Evolutionary conservation across 192 early-diverging fungal genomes (phyloP), one percentile per base, ranked within the genome.

Genomic region (Entomortierella beljakovae): DNA sequence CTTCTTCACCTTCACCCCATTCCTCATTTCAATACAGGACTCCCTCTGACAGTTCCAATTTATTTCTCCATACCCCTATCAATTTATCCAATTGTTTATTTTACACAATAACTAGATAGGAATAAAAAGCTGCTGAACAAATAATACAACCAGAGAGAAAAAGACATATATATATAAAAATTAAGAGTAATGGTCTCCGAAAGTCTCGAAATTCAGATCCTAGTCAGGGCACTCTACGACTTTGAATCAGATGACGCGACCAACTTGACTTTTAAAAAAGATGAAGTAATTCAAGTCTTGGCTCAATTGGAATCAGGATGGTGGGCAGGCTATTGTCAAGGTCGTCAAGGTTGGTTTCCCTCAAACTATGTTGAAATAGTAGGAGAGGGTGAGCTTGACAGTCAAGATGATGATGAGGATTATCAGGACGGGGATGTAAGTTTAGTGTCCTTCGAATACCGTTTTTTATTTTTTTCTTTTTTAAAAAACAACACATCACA

Each of bases 261-360:
- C 57, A 88, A 86, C 54, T 87, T 96, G 37, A 84, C 89, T 8
- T 94, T 96, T 76, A 86, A 84, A 35, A 80, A 85, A 59, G 94
- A 91, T 61, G 92, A 96, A 58, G 68, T 92, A 38, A 93, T 96
- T 70, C 89, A 92, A 60, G 95, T 96, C 23, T 82, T 94, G 23
- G 90, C 88, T 7, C 90, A 91, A 69, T 88, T 94, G 15, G 88
- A 91, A 57, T 91, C 91, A 0, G 95, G 94, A 7, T 96, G 95
- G 95, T 96, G 95, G 95, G 92, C 94, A 68, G 95, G 95, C 15
- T 69, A 89, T 42, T 88, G 85, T 75, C 82, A 80, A 43, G 88
- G 82, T 34, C 76, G 86, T 54, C 85, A 92, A 56, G 95, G 95
- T 32, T 89, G 92, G 90, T 93, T 93, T 71, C 92, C 92, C 5